Percentiles rank a stretch among this genome's conserved stretches.
phyloP scores from a whole-genome alignment of 208 protist species.

The Crithidia fasciculata region DNA sequence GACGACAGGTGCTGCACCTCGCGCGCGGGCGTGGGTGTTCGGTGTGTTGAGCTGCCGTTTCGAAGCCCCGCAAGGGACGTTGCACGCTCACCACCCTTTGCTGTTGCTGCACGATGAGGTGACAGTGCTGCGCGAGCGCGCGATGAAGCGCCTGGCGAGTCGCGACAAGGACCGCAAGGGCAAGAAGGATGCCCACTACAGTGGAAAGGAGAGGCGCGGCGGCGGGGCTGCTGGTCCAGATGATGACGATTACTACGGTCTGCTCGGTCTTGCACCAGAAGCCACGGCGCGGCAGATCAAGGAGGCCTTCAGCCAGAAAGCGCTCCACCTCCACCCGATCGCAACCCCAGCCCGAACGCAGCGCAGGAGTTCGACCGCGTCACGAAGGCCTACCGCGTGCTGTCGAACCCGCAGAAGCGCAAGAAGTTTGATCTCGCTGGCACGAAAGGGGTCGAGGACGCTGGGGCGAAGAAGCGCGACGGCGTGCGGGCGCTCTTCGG shows the following conservation, averaged over 20 bases:
- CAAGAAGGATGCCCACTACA: slow-evolving; percentile 36
- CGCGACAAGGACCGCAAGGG: slow-evolving; percentile 29
- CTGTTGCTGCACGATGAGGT: slow-evolving; percentile 35
- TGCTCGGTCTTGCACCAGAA: slow-evolving; percentile 64
- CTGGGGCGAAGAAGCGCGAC: slow-evolving; percentile 73
- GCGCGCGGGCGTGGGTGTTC: slow-evolving; percentile 46
- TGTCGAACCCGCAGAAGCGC: slow-evolving; percentile 95
- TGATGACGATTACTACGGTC: slow-evolving; percentile 75
- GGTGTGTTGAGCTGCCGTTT: slow-evolving; percentile 48
- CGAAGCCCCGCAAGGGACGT: slow-evolving; percentile 31
- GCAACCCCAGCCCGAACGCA: slow-evolving; percentile 79
- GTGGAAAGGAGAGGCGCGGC: slow-evolving; percentile 4
- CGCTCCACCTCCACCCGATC: slow-evolving; percentile 92
- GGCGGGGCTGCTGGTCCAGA: slow-evolving; percentile 18
- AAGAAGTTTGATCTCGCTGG: slow-evolving; percentile 98
- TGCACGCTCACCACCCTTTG: slow-evolving; percentile 39
- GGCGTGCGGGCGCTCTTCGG: slow-evolving; percentile 81
- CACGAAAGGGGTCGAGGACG: slow-evolving; percentile 93
- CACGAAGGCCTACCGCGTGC: slow-evolving; percentile 97
- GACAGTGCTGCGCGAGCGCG: slow-evolving; percentile 47
- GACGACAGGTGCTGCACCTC: slow-evolving; percentile 2
- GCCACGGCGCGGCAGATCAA: slow-evolving; percentile 86
- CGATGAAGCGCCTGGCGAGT: slow-evolving; percentile 41
- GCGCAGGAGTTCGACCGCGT: slow-evolving; percentile 91
- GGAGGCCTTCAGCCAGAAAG: slow-evolving; percentile 85